Evolutionary conservation across 202 grass and related monocot species (phyloP).

Genomic region (Zoysia matrella): DNA sequence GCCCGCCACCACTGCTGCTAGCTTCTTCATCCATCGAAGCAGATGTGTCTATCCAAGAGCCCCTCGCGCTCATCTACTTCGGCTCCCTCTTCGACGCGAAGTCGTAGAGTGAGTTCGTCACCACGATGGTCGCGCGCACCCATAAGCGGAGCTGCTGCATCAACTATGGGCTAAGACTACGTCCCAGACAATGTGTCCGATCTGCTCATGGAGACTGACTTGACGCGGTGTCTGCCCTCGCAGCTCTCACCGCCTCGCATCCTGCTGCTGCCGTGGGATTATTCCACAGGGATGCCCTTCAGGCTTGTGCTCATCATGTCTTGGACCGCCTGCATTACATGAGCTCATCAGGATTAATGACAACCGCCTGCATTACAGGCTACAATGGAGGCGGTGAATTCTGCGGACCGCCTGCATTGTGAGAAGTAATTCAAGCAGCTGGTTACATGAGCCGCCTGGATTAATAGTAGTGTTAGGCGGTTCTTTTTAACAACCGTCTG

Average conservation of each 20-base stretch:
- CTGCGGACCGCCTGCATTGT: too few species aligned
- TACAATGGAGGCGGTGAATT: too few species aligned
- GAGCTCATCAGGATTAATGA: too few species aligned
- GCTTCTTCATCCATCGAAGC: slow-evolving; percentile 32
- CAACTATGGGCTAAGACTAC: slow-evolving; percentile 67
- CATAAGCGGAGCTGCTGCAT: slow-evolving; percentile 87
- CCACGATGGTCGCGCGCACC: slow-evolving; percentile 73
- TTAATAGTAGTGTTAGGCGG: too few species aligned
- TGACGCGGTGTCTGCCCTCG: slow-evolving; percentile 62
- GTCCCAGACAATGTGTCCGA: slow-evolving; percentile 85
- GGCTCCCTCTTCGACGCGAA: slow-evolving; percentile 83
- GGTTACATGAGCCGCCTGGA: too few species aligned
- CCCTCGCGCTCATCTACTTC: slow-evolving; percentile 83
- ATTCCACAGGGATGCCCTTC: slow-evolving; percentile 78
- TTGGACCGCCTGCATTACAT: too few species aligned
- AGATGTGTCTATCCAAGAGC: slow-evolving; percentile 61
- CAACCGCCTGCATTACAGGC: too few species aligned
- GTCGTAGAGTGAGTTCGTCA: slow-evolving; percentile 67
- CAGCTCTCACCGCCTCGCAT: slow-evolving; percentile 64
- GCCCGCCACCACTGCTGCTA: background rate
- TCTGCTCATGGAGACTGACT: slow-evolving; percentile 75
- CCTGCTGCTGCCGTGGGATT: slow-evolving; percentile 61
- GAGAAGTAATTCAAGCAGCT: too few species aligned
- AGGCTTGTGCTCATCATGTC: slow-evolving; percentile 70
- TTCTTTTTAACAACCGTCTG: too few species aligned